These are phyloP conservation scores for Ascochyta rabiei DNA, from an alignment of 2,329 filamentous ascomycete genomes.

Conservation along the genomic window DNA sequence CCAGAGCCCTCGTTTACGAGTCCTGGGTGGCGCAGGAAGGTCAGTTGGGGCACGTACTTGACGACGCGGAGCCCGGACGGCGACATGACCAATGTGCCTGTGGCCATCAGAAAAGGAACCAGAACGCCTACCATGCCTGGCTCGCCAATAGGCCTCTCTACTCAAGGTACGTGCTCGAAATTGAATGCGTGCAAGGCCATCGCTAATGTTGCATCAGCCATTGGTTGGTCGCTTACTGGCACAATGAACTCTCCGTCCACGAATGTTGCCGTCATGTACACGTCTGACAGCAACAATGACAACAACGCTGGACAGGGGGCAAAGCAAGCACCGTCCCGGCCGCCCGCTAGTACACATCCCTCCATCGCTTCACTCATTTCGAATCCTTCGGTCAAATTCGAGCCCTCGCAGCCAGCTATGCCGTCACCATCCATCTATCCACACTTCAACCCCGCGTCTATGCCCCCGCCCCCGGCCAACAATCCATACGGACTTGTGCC, in stretches of 20 bases:
- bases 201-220: slow-evolving; percentile 53
- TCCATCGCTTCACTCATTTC: slow-evolving; percentile 42
- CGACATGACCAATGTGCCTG: slow-evolving; percentile 39
- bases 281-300: slow-evolving; percentile 54
- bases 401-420: slow-evolving; percentile 25
- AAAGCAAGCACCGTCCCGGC: slow-evolving; percentile 29
- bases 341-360: slow-evolving; percentile 27
- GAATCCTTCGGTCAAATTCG: slow-evolving; percentile 34
- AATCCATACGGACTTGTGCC: slow-evolving; percentile 29
- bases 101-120: slow-evolving; percentile 40
- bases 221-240: slow-evolving; percentile 87
- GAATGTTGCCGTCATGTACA: slow-evolving; percentile 81
- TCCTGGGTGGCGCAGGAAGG: slow-evolving; percentile 57
- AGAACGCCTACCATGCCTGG: slow-evolving; percentile 42
- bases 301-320: slow-evolving; percentile 20
- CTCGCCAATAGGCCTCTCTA: slow-evolving; percentile 57
- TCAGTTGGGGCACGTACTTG: slow-evolving; percentile 52
- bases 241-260: slow-evolving; percentile 85
- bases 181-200: background rate
- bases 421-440: slow-evolving; percentile 31
- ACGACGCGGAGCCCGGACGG: slow-evolving; percentile 40
- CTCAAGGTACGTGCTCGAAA: slow-evolving; percentile 51
- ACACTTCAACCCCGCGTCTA: slow-evolving; percentile 37
- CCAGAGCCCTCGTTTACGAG: slow-evolving; percentile 57
- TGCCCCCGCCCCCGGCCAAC: slow-evolving; percentile 40